These are phyloP conservation scores for Pseudocercospora vitis DNA, from an alignment of 2,329 filamentous ascomycete species.

Conservation along the genomic window DNA sequence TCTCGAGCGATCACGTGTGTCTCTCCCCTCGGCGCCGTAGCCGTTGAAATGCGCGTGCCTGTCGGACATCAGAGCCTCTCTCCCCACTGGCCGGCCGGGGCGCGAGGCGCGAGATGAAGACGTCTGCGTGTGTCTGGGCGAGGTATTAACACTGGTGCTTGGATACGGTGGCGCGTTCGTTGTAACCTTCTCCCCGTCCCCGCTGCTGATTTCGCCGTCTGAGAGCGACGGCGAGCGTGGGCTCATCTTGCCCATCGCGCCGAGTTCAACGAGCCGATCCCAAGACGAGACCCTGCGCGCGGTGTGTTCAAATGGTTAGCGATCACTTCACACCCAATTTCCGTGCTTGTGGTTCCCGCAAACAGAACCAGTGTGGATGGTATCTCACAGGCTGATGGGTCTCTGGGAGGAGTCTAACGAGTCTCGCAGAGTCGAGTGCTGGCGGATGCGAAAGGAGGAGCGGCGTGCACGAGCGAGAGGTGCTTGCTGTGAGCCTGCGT, in stretches of 20 bases:
- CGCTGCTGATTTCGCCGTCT: conserved; percentile 71
- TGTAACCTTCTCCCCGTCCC: conserved; percentile 76
- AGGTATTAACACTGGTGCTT: conserved; percentile 87
- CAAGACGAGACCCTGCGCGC: conserved; percentile 28
- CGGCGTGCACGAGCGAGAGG: neutral
- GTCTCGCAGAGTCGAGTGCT: neutral
- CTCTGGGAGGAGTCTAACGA: neutral
- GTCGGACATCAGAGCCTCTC: conserved; percentile 24
- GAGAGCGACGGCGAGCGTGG: conserved; percentile 67
- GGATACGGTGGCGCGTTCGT: conserved; percentile 67
- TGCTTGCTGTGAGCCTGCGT: neutral
- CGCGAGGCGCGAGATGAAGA: conserved; percentile 38
- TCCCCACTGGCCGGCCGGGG: conserved; percentile 21
- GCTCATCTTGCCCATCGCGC: conserved; percentile 39
- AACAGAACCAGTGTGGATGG: conserved; percentile 33
- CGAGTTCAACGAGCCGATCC: neutral
- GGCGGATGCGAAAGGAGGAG: neutral
- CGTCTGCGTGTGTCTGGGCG: conserved; percentile 64
- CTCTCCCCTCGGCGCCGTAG: conserved; percentile 39
- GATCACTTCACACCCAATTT: conserved; percentile 19
- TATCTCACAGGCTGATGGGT: conserved; percentile 33
- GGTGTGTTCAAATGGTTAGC: conserved; percentile 33
- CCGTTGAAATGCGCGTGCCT: conserved; percentile 34
- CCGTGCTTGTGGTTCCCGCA: conserved; percentile 18
- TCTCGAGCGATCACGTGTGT: conserved; percentile 39